These are phyloP conservation scores for Lupinus albus DNA, from an alignment of 306 rosid species.

Conservation along the genomic window DNA sequence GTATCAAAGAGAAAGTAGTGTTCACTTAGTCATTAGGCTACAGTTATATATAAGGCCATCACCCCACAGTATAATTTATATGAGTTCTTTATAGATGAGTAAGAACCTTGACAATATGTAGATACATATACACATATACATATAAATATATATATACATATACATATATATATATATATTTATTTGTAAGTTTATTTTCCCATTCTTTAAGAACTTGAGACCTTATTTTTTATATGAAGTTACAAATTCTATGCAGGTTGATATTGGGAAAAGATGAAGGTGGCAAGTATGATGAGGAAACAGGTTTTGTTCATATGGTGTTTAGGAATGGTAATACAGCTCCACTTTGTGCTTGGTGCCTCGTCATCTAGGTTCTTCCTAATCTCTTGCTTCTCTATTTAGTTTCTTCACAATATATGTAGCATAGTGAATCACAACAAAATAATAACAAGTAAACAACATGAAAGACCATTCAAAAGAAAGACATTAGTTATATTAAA, in stretches of 20 bases:
- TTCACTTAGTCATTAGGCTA: constrained; percentile 1
- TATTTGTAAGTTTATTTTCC: no score
- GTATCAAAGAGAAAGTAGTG: no score
- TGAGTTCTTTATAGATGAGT: no score
- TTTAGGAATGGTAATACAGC: constrained; percentile 42
- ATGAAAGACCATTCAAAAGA: not conserved
- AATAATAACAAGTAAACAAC: no score
- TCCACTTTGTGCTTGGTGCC: constrained; percentile 42
- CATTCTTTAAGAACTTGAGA: not conserved
- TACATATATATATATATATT: no score
- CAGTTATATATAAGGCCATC: constrained; percentile 23
- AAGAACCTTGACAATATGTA: constrained; percentile 8
- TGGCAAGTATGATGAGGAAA: constrained; percentile 22
- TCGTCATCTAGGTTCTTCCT: constrained; percentile 49
- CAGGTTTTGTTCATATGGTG: constrained; percentile 39
- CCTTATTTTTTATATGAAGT: not conserved
- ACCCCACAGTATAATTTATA: no score
- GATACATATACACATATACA: no score
- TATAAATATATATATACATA: no score
- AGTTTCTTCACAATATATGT: no score
- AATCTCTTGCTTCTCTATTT: no score
- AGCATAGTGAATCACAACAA: no score
- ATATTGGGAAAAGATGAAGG: constrained; percentile 34
- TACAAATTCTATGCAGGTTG: constrained; percentile 7
- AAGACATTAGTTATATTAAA: not conserved